A percentile compares a stretch with the other conserved stretches of the same genome.
Conservation (phyloP, 139 green algal species). For the Chlamydomonas urium region DNA sequence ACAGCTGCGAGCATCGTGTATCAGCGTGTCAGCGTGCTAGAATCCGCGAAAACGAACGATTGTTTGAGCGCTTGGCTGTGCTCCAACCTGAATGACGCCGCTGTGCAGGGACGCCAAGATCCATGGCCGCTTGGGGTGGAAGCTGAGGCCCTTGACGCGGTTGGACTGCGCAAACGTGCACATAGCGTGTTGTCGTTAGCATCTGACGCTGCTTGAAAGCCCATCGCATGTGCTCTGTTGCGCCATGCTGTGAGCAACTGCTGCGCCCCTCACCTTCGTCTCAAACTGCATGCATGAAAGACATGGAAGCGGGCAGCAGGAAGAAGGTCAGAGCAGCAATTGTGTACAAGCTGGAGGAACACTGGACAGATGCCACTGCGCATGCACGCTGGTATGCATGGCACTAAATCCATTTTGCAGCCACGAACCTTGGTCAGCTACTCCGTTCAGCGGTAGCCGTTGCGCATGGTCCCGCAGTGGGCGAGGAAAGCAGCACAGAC, state of each 20-base stretch:
- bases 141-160: constrained; percentile 95
- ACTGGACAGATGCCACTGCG: not conserved
- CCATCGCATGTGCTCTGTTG: not conserved
- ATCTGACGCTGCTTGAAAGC: not conserved
- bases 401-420: too few species aligned
- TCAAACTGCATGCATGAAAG: not conserved
- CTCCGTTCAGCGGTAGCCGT: too few species aligned
- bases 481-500: too few species aligned
- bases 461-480: too few species aligned
- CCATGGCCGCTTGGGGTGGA: constrained; percentile 99
- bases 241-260: too few species aligned
- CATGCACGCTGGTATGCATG: not conserved
- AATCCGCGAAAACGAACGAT: not conserved
- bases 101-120: constrained; percentile 97
- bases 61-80: not conserved
- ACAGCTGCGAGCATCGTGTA: constrained; percentile 72
- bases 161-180: constrained; percentile 50
- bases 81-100: constrained; percentile 91
- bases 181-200: not conserved
- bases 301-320: not conserved
- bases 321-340: not conserved
- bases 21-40: not conserved
- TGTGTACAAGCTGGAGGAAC: not conserved
- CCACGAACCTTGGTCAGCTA: not conserved
- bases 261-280: constrained; percentile 6